Conservation (phyloP, 2,329 filamentous ascomycete genomes). For the Talaromyces sp. region DNA sequence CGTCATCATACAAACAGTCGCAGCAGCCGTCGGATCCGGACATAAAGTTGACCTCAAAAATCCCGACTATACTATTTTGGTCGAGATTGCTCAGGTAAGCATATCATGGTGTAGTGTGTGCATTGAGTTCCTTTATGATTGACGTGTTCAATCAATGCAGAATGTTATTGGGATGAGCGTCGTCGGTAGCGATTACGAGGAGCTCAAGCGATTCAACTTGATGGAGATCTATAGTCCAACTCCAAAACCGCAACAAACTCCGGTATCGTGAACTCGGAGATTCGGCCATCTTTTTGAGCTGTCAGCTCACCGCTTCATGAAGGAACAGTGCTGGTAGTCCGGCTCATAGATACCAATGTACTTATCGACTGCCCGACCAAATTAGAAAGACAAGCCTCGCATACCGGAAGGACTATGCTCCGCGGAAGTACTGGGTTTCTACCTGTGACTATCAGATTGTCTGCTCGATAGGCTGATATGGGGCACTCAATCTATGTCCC, state of each 20-base stretch:
- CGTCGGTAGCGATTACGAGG: conserved; percentile 57
- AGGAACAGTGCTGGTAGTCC: not conserved
- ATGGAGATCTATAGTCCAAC: conserved; percentile 58
- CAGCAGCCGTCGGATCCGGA: conserved; percentile 53
- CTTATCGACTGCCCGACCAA: not conserved
- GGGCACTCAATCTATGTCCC: not conserved
- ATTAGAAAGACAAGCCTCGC: not conserved
- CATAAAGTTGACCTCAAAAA: conserved; percentile 60
- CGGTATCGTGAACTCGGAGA: not conserved
- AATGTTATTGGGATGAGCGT: conserved; percentile 64
- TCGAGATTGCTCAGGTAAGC: conserved; percentile 60
- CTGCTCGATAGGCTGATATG: not conserved
- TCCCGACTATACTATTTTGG: conserved; percentile 59
- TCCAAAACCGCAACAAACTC: conserved; percentile 24
- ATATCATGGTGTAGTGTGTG: not conserved
- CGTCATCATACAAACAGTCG: conserved; percentile 58
- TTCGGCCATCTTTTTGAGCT: not conserved
- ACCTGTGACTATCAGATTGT: not conserved
- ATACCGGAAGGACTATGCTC: not conserved
- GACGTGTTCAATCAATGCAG: conserved; percentile 34
- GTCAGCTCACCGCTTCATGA: not conserved
- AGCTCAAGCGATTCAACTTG: conserved; percentile 61
- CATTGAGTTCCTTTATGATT: not conserved
- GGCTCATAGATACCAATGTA: no score
- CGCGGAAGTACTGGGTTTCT: not conserved